A percentile compares a stretch with the other conserved stretches of the same genome.
Evolutionary conservation across 495 filamentous ascomycete species (phyloP).

Genomic region (Astrothelium macrocarpum): DNA sequence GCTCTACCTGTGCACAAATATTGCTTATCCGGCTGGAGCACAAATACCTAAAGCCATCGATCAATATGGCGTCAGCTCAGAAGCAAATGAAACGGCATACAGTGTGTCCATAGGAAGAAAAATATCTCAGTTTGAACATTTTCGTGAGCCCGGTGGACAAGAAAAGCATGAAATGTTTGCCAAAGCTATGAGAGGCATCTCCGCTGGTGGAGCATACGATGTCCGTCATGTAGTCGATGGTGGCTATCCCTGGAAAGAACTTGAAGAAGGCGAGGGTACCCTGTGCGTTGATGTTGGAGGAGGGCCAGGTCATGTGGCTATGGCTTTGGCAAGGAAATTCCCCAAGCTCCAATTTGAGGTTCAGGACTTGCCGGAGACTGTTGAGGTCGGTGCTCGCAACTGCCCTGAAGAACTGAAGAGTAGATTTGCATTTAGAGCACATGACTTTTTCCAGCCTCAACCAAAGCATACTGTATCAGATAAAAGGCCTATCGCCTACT

Average conservation of each 20-base stretch:
- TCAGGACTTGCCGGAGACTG: constrained; percentile 9
- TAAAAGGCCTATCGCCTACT: constrained; percentile 1
- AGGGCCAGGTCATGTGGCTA: constrained; percentile 8
- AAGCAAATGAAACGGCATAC: constrained; percentile 10
- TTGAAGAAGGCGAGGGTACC: background rate
- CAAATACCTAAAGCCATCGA: constrained; percentile 7
- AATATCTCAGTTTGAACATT: constrained; percentile 10
- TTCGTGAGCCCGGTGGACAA: constrained; percentile 8
- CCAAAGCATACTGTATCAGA: constrained; percentile 5
- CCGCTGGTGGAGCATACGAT: constrained; percentile 7
- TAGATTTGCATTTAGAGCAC: constrained; percentile 6
- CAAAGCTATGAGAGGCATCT: constrained; percentile 10
- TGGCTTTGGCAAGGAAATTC: constrained; percentile 8
- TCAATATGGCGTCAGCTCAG: constrained; percentile 11
- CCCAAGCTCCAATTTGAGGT: constrained; percentile 7
- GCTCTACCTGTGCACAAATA: constrained; percentile 5
- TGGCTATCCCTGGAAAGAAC: constrained; percentile 9
- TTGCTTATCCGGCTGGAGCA: constrained; percentile 7
- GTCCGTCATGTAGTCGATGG: constrained; percentile 7
- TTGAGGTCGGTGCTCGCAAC: constrained; percentile 6
- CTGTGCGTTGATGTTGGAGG: constrained; percentile 9
- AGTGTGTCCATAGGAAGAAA: constrained; percentile 8
- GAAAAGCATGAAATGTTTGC: constrained; percentile 11
- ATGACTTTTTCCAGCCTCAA: constrained; percentile 11
- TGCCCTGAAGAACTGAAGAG: constrained; percentile 8